Evolutionary conservation across 2,329 filamentous ascomycete species (phyloP).

Genomic region (Ophiostoma ulmi): DNA sequence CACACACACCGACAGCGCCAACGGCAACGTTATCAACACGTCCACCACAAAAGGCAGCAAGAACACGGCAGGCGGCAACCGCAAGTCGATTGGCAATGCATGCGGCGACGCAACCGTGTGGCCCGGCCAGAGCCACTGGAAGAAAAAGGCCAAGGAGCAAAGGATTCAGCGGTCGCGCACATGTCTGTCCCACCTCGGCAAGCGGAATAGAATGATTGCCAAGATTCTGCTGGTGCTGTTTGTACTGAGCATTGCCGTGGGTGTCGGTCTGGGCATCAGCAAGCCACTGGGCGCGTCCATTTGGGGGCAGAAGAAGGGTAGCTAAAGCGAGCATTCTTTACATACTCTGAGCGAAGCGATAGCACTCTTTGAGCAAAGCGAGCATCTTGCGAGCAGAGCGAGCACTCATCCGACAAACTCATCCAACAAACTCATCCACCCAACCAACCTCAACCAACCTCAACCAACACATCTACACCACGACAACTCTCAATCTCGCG

Average conservation of each 20-base stretch:
- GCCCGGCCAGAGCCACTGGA: slow-evolving; percentile 58
- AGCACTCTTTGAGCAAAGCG: too few relatives aligned
- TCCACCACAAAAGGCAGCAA: slow-evolving; percentile 34
- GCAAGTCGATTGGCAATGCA: not conserved
- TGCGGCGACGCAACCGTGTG: slow-evolving; percentile 52
- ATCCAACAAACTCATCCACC: too few relatives aligned
- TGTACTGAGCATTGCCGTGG: slow-evolving; percentile 50
- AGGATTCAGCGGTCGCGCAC: slow-evolving; percentile 50
- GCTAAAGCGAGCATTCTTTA: not conserved
- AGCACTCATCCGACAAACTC: too few relatives aligned
- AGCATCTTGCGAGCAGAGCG: not conserved
- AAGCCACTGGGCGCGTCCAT: slow-evolving; percentile 56
- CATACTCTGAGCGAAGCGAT: not conserved
- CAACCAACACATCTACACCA: not conserved
- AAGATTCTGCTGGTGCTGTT: slow-evolving; percentile 52
- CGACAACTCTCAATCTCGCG: too few relatives aligned
- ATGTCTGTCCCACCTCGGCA: slow-evolving; percentile 50
- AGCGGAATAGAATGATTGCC: slow-evolving; percentile 49
- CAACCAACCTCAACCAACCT: too few relatives aligned
- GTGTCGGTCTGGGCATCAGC: slow-evolving; percentile 56
- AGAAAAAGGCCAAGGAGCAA: slow-evolving; percentile 52
- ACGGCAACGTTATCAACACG: slow-evolving; percentile 17
- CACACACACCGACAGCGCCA: slow-evolving; percentile 30
- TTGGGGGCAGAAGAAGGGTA: slow-evolving; percentile 37
- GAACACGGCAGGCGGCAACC: not conserved